Evolutionary conservation across 2,329 filamentous ascomycete genomes (phyloP).

Genomic region (Aspergillus sp.): DNA sequence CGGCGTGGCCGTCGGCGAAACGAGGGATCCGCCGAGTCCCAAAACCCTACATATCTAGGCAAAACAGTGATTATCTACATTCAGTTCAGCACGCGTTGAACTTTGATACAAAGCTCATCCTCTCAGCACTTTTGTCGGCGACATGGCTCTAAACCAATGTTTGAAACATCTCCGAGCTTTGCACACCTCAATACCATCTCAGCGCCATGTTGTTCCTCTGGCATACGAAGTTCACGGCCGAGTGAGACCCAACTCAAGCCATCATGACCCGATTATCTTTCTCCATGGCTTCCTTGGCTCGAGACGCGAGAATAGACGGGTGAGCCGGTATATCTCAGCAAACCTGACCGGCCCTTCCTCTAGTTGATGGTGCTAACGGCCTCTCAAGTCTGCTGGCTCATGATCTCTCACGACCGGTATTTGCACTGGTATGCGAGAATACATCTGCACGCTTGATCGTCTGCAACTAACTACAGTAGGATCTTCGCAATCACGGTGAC

Average conservation of each 20-base stretch:
- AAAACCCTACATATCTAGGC: no score
- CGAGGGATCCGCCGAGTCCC: no score
- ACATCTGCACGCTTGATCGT: neutral
- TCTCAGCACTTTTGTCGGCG: no score
- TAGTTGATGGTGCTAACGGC: neutral
- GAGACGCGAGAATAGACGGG: conserved; percentile 82
- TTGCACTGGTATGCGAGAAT: neutral
- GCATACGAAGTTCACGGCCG: conserved; percentile 6
- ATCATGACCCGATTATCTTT: conserved; percentile 65
- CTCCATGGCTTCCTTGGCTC: conserved; percentile 91
- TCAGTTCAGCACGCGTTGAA: no score
- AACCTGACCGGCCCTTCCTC: neutral
- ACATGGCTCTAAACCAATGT: no score
- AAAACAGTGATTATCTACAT: no score
- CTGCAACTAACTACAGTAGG: conserved; percentile 46
- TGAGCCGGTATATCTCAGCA: conserved; percentile 71
- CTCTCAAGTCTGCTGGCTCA: conserved; percentile 13
- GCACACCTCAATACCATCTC: no score
- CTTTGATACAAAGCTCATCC: no score
- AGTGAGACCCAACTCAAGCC: neutral
- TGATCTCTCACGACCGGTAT: conserved; percentile 7
- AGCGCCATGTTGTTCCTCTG: neutral
- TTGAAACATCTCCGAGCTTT: no score
- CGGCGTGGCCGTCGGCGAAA: no score
- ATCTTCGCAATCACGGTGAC: conserved; percentile 88